Percentiles rank a stretch among this genome's conserved stretches.
Evolutionary conservation across 208 protist genomes (phyloP).

Genomic region (Crithidia fasciculata): DNA sequence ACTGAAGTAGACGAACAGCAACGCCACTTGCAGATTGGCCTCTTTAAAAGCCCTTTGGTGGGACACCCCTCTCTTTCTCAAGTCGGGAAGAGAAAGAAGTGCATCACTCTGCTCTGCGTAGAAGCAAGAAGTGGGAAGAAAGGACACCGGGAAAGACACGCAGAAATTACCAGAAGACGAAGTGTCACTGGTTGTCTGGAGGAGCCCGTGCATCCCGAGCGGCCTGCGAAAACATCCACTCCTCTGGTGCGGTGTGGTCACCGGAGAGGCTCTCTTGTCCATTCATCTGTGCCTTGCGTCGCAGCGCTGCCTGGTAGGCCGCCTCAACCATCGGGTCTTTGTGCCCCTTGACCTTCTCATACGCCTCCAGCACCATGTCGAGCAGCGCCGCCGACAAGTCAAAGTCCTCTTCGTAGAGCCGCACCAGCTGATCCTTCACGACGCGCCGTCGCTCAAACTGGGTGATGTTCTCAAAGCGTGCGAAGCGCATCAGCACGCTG

Average conservation of each 20-base stretch:
- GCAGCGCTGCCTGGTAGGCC: constrained; percentile 56
- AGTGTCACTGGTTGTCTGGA: constrained; percentile 18
- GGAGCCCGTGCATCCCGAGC: constrained; percentile 31
- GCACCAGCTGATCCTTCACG: constrained; percentile 44
- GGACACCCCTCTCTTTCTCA: too few relatives aligned
- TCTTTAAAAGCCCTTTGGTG: too few relatives aligned
- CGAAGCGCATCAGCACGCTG: constrained; percentile 66
- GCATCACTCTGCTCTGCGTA: too few relatives aligned
- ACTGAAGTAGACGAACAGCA: too few relatives aligned
- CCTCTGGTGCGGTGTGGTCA: constrained; percentile 27
- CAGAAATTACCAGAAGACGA: constrained; percentile 8
- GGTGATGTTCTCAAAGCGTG: constrained; percentile 68
- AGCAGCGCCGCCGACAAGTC: constrained; percentile 49
- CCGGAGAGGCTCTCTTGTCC: constrained; percentile 21
- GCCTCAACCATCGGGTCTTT: constrained; percentile 51
- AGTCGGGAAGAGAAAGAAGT: not conserved
- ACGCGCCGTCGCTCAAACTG: constrained; percentile 57
- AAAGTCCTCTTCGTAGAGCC: constrained; percentile 69
- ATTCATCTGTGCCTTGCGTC: constrained; percentile 33
- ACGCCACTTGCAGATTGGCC: too few relatives aligned
- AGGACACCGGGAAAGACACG: not conserved
- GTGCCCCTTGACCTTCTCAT: constrained; percentile 46
- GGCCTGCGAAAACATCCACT: constrained; percentile 73
- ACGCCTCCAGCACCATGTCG: constrained; percentile 69
- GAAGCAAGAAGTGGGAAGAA: constrained; percentile 8